phyloP scores from a whole-genome alignment of 805 yeast species.

The Candida piceae region DNA sequence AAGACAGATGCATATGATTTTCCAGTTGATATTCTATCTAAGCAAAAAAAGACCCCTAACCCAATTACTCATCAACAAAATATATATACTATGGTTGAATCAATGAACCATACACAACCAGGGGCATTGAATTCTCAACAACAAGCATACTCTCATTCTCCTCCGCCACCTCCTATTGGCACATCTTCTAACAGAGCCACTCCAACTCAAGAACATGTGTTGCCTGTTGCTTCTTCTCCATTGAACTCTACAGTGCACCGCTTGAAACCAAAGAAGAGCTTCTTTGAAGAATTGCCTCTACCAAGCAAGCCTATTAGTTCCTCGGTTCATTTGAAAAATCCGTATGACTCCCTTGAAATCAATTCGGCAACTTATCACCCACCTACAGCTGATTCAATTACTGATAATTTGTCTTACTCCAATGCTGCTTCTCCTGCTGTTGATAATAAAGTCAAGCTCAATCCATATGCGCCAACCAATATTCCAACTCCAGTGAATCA shows the following conservation, averaged over 20 bases:
- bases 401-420: slow-evolving; percentile 1
- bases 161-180: slow-evolving; percentile 1
- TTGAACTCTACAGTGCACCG: slow-evolving; percentile 5
- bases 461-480: slow-evolving; percentile 15
- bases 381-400: neutral
- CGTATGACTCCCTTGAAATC: too few species aligned
- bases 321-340: slow-evolving; percentile 19
- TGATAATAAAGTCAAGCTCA: slow-evolving; percentile 3
- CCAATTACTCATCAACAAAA: slow-evolving; percentile 30
- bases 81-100: slow-evolving; percentile 26
- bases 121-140: slow-evolving; percentile 6
- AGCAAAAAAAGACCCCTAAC: slow-evolving; percentile 33
- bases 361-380: too few species aligned
- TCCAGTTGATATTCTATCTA: slow-evolving; percentile 50
- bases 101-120: slow-evolving; percentile 7
- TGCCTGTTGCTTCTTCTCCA: slow-evolving; percentile 5
- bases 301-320: slow-evolving; percentile 5
- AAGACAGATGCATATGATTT: slow-evolving; percentile 77
- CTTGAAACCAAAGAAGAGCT: slow-evolving; percentile 33
- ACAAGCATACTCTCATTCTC: neutral
- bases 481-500: neutral
- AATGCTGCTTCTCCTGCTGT: slow-evolving; percentile 1
- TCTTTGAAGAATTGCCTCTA: slow-evolving; percentile 58
- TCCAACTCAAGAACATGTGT: too few species aligned
- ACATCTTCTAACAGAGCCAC: neutral